A percentile compares a stretch with the other conserved stretches of the same genome.
Evolutionary conservation across 495 filamentous ascomycete genomes (phyloP).

Genomic region (Clohesyomyces aquaticus): DNA sequence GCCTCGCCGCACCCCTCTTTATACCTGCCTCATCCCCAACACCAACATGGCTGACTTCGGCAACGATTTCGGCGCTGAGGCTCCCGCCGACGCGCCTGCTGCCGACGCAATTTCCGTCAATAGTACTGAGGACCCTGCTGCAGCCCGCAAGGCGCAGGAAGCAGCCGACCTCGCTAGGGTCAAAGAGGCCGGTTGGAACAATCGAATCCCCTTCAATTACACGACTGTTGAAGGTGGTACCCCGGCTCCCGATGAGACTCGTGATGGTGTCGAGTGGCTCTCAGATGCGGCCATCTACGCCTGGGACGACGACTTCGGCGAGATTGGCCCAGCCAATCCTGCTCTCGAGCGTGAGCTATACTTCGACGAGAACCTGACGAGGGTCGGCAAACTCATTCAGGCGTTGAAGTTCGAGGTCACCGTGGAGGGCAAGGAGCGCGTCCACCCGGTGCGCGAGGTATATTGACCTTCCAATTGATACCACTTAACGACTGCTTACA

Average conservation of each 20-base stretch:
- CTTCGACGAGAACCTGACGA: slow-evolving; percentile 53
- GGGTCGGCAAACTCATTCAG: slow-evolving; percentile 50
- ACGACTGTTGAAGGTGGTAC: slow-evolving; percentile 24
- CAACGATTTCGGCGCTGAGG: no score
- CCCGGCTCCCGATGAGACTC: background rate
- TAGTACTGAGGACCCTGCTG: slow-evolving; percentile 6
- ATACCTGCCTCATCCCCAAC: background rate
- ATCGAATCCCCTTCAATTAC: slow-evolving; percentile 28
- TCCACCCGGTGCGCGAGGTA: slow-evolving; percentile 58
- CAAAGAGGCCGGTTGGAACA: slow-evolving; percentile 26
- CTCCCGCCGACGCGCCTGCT: no score
- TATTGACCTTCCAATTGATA: slow-evolving; percentile 13
- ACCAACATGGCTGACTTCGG: slow-evolving; percentile 24
- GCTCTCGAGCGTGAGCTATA: slow-evolving; percentile 78
- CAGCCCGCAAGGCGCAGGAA: slow-evolving; percentile 10
- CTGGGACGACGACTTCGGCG: slow-evolving; percentile 83
- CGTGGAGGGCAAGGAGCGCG: slow-evolving; percentile 60
- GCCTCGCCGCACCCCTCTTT: background rate
- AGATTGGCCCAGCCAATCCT: slow-evolving; percentile 71
- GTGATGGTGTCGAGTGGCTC: slow-evolving; percentile 45
- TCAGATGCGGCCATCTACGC: slow-evolving; percentile 64
- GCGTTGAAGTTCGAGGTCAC: slow-evolving; percentile 57
- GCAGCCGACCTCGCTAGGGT: slow-evolving; percentile 14
- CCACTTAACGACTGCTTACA: background rate
- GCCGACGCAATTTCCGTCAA: background rate